Evolutionary conservation across 768 basidiomycete genomes (phyloP).

Genomic region (Polyporus arcularius): DNA sequence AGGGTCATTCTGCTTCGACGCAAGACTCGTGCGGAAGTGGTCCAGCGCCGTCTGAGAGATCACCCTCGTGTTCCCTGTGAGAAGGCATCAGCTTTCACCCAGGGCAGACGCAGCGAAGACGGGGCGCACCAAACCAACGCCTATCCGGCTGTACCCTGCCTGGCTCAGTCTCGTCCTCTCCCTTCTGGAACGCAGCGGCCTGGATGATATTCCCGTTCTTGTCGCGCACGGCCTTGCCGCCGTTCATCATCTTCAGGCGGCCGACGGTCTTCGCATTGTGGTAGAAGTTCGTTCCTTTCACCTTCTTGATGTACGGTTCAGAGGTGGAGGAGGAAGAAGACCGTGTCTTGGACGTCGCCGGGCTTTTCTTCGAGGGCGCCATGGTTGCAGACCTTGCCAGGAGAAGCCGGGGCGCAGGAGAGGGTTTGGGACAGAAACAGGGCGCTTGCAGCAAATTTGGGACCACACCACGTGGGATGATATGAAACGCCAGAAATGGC

Average conservation of each 20-base stretch:
- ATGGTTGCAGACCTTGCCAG: slow-evolving; percentile 20
- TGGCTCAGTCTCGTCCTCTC: slow-evolving; percentile 87
- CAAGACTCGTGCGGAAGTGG: slow-evolving; percentile 91
- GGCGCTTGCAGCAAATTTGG: no score
- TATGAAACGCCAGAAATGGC: no score
- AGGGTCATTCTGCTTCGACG: slow-evolving; percentile 85
- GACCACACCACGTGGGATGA: no score
- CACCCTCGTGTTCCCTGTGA: slow-evolving; percentile 91
- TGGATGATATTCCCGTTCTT: slow-evolving; percentile 89
- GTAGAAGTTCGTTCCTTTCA: slow-evolving; percentile 98
- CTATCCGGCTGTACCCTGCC: slow-evolving; percentile 94
- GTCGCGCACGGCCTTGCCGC: slow-evolving; percentile 90
- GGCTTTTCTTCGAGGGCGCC: slow-evolving; percentile 35
- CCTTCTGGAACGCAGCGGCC: slow-evolving; percentile 94
- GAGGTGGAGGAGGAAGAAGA: slow-evolving; percentile 40
- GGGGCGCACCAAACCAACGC: slow-evolving; percentile 89
- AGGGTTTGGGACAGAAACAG: no score
- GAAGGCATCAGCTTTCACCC: not conserved
- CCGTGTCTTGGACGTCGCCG: slow-evolving; percentile 22
- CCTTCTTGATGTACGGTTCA: slow-evolving; percentile 57
- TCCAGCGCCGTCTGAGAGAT: slow-evolving; percentile 96
- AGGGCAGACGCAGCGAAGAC: not conserved
- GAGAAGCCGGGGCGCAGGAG: no score
- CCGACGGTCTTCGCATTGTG: slow-evolving; percentile 89
- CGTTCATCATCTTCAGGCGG: slow-evolving; percentile 88